These are phyloP conservation scores for Linnemannia exigua DNA, from an alignment of 192 early-diverging fungal genomes.

Conservation along the genomic window DNA sequence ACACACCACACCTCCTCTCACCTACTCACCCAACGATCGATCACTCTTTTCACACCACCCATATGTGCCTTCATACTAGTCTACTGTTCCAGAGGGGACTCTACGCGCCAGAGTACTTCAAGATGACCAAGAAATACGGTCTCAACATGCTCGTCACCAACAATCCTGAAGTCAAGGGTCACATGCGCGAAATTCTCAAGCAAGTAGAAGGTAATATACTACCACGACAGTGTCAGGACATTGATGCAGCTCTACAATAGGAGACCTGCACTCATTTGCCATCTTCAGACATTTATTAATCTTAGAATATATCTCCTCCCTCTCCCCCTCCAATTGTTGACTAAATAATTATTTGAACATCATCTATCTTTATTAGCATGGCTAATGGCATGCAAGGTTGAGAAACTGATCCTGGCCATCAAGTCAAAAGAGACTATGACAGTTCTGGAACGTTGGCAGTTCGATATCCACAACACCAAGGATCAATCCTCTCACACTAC, in stretches of 20 bases:
- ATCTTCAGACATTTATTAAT: no score
- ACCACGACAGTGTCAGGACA: no score
- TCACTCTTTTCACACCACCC: no score
- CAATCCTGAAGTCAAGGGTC: conserved; percentile 78
- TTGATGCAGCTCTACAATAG: no score
- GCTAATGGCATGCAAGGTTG: conserved; percentile 80
- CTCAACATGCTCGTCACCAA: conserved; percentile 85
- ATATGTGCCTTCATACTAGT: conserved; percentile 59
- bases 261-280: no score
- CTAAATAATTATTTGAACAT: no score
- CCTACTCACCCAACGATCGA: no score
- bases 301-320: no score
- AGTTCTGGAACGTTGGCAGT: conserved; percentile 95
- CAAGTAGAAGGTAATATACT: conserved; percentile 82
- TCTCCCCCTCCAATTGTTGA: no score
- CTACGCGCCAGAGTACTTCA: conserved; percentile 96
- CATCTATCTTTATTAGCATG: conserved; percentile 67
- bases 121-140: conserved; percentile 87
- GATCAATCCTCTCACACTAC: conserved; percentile 41
- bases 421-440: conserved; percentile 87
- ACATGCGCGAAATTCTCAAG: conserved; percentile 81
- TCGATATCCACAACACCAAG: conserved; percentile 85
- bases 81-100: conserved; percentile 94
- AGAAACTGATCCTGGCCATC: conserved; percentile 89
- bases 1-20: no score